Percentiles rank a stretch among this genome's conserved stretches.
phyloP scores from a whole-genome alignment of 2,329 filamentous ascomycete species.

The Aspergillus japonicus region DNA sequence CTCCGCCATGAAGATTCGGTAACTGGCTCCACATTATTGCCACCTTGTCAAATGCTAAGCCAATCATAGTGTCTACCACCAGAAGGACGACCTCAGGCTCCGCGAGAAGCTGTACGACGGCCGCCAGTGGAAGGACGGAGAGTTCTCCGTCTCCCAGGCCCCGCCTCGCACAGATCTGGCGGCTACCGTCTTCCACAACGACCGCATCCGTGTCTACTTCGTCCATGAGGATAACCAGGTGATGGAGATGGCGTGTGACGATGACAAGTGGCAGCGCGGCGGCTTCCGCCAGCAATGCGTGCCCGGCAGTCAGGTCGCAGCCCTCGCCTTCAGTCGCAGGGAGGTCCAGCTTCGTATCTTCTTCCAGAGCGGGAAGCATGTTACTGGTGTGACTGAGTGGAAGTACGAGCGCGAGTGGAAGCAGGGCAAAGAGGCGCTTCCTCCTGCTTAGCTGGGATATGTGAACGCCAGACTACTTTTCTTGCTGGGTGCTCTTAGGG shows the following conservation, averaged over 20 bases:
- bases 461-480: not conserved
- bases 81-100: not conserved
- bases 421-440: not conserved
- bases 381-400: not conserved
- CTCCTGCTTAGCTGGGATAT: not conserved
- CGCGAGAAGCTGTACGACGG: not conserved
- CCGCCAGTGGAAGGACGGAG: not conserved
- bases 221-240: not conserved
- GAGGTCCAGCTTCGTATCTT: not conserved
- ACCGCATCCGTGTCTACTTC: not conserved
- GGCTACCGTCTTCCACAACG: not conserved
- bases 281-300: not conserved
- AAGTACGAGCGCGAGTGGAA: not conserved
- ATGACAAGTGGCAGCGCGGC: not conserved
- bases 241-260: not conserved
- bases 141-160: not conserved
- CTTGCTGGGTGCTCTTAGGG: not conserved
- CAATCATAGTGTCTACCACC: not conserved
- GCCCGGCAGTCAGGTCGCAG: not conserved
- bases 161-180: not conserved
- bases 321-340: not conserved
- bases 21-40: not conserved
- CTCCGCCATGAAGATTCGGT: not conserved
- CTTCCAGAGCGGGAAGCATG: not conserved
- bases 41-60: not conserved